These are phyloP conservation scores for Tolypocladium album DNA, from an alignment of 2,329 filamentous ascomycete genomes.

Conservation along the genomic window DNA sequence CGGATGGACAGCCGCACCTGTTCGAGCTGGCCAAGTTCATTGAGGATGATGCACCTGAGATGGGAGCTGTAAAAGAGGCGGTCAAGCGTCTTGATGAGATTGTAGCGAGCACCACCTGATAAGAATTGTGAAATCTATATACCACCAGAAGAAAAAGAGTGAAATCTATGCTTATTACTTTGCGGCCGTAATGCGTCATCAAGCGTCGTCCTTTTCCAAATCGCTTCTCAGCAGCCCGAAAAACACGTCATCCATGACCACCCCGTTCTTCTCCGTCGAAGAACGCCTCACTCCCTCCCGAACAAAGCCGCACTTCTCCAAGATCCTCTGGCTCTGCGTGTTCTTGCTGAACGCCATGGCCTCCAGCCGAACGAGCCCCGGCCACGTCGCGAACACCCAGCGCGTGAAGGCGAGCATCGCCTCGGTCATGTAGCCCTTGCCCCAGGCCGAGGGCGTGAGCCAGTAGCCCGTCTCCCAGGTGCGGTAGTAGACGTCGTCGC, in stretches of 20 bases:
- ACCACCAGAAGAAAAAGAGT: neutral
- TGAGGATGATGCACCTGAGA: slow-evolving; percentile 16
- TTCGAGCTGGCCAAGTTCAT: slow-evolving; percentile 18
- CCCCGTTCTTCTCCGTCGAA: slow-evolving; percentile 30
- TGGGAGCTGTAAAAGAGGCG: slow-evolving; percentile 14
- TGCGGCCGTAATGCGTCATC: neutral
- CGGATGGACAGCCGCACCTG: slow-evolving; percentile 15
- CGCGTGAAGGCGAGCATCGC: slow-evolving; percentile 24
- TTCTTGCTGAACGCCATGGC: slow-evolving; percentile 24
- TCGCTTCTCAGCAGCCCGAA: slow-evolving; percentile 30
- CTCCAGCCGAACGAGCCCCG: slow-evolving; percentile 19
- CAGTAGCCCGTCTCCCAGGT: slow-evolving; percentile 41
- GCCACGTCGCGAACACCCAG: slow-evolving; percentile 33
- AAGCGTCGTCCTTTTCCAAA: neutral
- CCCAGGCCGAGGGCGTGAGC: slow-evolving; percentile 30
- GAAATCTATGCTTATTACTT: neutral
- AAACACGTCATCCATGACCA: slow-evolving; percentile 23
- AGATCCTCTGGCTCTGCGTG: slow-evolving; percentile 27
- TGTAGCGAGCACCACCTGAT: neutral
- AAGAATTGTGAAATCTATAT: too few species aligned
- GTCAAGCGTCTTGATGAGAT: slow-evolving; percentile 13
- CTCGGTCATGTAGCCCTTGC: slow-evolving; percentile 32
- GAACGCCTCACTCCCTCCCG: slow-evolving; percentile 31
- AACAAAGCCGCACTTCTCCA: slow-evolving; percentile 20
- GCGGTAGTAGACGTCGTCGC: slow-evolving; percentile 26